Conservation (phyloP, 805 yeast genomes). For the Schwanniomyces yamadae region DNA sequence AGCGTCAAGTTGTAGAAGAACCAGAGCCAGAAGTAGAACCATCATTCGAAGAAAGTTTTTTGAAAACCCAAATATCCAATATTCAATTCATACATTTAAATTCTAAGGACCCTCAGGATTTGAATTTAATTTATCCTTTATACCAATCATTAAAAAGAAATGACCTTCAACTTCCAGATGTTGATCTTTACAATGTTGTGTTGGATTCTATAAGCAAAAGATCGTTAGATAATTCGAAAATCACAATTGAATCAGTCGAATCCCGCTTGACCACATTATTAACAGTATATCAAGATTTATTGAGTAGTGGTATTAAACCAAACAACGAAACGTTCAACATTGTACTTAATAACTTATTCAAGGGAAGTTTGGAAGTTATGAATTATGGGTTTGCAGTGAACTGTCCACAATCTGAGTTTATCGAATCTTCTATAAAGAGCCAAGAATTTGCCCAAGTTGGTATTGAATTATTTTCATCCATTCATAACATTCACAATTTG, state of each 20-base stretch:
- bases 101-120: slow-evolving; percentile 18
- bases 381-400: slow-evolving; percentile 40
- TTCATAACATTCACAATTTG: slow-evolving; percentile 38
- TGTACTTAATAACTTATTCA: slow-evolving; percentile 48
- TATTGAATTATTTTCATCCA: slow-evolving; percentile 45
- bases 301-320: slow-evolving; percentile 49
- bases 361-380: slow-evolving; percentile 42
- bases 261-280: slow-evolving; percentile 59
- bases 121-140: slow-evolving; percentile 37
- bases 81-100: slow-evolving; percentile 18
- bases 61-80: slow-evolving; percentile 17
- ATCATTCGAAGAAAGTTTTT: slow-evolving; percentile 19
- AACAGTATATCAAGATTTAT: slow-evolving; percentile 66
- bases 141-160: slow-evolving; percentile 42
- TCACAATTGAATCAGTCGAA: slow-evolving; percentile 44
- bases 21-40: slow-evolving; percentile 5
- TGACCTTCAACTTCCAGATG: slow-evolving; percentile 43
- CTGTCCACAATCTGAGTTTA: slow-evolving; percentile 49
- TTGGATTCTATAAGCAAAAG: slow-evolving; percentile 54
- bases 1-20: background rate
- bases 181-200: slow-evolving; percentile 53
- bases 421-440: slow-evolving; percentile 46
- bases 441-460: slow-evolving; percentile 46
- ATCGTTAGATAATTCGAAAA: slow-evolving; percentile 39
- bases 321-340: slow-evolving; percentile 50